Conservation (phyloP, 768 basidiomycete species). For the Mycena metata region DNA sequence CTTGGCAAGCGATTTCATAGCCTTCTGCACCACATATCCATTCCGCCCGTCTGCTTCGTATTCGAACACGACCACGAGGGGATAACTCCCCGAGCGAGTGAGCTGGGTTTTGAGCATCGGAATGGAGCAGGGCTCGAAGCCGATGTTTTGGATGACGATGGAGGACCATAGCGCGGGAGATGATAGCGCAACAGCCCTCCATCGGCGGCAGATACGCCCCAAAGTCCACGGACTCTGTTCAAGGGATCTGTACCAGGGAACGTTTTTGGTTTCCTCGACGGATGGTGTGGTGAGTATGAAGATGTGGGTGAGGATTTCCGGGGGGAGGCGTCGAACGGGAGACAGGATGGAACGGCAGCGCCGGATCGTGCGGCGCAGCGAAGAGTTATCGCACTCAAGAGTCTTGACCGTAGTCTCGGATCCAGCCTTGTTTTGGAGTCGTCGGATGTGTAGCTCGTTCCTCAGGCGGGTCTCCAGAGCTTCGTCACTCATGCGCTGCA, state of each 20-base stretch:
- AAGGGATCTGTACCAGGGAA: slow-evolving; percentile 1
- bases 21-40: no score
- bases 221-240: slow-evolving; percentile 15
- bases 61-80: background rate
- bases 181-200: slow-evolving; percentile 18
- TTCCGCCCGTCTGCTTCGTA: no score
- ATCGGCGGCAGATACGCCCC: slow-evolving; percentile 4
- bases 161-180: slow-evolving; percentile 12
- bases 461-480: background rate
- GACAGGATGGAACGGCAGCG: slow-evolving; percentile 11
- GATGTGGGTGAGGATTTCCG: slow-evolving; percentile 17
- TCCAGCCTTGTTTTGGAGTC: background rate
- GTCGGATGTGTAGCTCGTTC: background rate
- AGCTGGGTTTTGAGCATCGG: slow-evolving; percentile 10
- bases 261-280: background rate
- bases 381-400: background rate
- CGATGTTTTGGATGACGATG: slow-evolving; percentile 5
- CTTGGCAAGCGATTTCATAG: no score
- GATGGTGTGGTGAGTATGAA: slow-evolving; percentile 4
- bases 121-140: background rate
- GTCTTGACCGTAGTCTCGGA: background rate
- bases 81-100: background rate
- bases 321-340: slow-evolving; percentile 2
- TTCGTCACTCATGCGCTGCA: background rate
- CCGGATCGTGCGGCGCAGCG: background rate